Conservation (phyloP, 257 asterid genomes). For the Solanum sitiens region DNA sequence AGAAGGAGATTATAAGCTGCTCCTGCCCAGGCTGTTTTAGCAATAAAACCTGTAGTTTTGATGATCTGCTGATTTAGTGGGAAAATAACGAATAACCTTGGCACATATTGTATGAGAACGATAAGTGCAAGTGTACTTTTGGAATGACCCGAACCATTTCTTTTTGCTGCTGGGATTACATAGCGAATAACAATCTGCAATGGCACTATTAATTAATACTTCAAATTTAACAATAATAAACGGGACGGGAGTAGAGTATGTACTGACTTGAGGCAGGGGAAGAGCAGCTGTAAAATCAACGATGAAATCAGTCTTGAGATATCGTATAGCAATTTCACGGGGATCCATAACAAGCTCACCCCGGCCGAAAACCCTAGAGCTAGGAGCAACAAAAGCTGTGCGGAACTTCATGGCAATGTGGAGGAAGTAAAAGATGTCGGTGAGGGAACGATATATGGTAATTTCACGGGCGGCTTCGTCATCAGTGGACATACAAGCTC, state of each 20-base stretch:
- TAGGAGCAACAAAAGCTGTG: constrained; percentile 80
- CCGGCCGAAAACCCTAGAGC: constrained; percentile 82
- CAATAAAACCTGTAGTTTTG: constrained; percentile 79
- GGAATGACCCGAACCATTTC: constrained; percentile 51
- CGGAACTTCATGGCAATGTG: constrained; percentile 81
- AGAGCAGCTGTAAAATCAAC: constrained; percentile 71
- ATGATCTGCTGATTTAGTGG: constrained; percentile 71
- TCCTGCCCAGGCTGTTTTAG: constrained; percentile 97
- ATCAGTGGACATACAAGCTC: constrained; percentile 66
- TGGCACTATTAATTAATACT: not conserved
- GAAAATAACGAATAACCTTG: constrained; percentile 62
- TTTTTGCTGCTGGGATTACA: constrained; percentile 67
- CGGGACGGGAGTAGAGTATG: not conserved
- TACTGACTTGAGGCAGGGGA: constrained; percentile 72
- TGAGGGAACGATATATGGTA: constrained; percentile 48
- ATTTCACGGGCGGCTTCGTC: constrained; percentile 28
- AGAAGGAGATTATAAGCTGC: constrained; percentile 93
- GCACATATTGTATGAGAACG: constrained; percentile 81
- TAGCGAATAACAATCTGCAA: constrained; percentile 74
- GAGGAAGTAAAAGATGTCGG: constrained; percentile 56
- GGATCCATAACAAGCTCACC: constrained; percentile 94
- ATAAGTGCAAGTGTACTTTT: constrained; percentile 83
- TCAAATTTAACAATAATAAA: not conserved
- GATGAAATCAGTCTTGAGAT: constrained; percentile 60
- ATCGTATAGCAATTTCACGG: constrained; percentile 42